Conservation (phyloP, 2,329 filamentous ascomycete species). For the Boeremia lycopersici region DNA sequence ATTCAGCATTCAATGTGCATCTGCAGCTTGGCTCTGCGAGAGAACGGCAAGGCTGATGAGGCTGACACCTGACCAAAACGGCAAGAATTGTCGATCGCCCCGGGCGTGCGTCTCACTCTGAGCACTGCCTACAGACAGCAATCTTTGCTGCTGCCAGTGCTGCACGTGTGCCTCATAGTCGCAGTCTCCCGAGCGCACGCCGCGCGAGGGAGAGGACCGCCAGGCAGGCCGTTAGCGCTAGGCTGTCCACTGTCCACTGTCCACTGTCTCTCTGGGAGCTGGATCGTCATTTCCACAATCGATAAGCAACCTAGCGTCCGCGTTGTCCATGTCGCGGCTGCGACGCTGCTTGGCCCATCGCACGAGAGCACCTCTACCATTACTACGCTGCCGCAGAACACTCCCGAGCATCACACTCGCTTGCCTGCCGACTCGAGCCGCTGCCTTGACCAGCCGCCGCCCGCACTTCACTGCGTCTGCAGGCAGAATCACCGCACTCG, state of each 20-base stretch:
- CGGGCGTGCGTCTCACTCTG: background rate
- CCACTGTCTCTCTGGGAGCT: background rate
- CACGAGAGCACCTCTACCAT: slow-evolving; percentile 7
- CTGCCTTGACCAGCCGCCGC: slow-evolving; percentile 5
- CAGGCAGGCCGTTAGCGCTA: background rate
- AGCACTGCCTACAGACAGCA: background rate
- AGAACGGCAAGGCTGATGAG: slow-evolving; percentile 3
- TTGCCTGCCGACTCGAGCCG: slow-evolving; percentile 9
- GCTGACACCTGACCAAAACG: slow-evolving; percentile 1
- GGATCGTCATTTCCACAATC: slow-evolving; percentile 6
- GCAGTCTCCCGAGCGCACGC: background rate
- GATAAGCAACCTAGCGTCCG: slow-evolving; percentile 14
- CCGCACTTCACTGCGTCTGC: slow-evolving; percentile 24
- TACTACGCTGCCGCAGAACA: slow-evolving; percentile 18
- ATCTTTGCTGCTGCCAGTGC: background rate
- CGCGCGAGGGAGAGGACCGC: background rate
- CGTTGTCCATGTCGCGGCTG: slow-evolving; percentile 9
- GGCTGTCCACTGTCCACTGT: background rate
- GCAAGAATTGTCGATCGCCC: slow-evolving; percentile 7
- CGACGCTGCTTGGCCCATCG: slow-evolving; percentile 6
- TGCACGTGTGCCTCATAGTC: background rate
- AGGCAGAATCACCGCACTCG: slow-evolving; percentile 35
- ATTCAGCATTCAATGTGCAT: background rate
- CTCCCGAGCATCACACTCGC: slow-evolving; percentile 11
- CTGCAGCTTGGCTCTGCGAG: background rate